Conservation (phyloP, 164 flowering plant genomes). For the Tinospora cordifolia region DNA sequence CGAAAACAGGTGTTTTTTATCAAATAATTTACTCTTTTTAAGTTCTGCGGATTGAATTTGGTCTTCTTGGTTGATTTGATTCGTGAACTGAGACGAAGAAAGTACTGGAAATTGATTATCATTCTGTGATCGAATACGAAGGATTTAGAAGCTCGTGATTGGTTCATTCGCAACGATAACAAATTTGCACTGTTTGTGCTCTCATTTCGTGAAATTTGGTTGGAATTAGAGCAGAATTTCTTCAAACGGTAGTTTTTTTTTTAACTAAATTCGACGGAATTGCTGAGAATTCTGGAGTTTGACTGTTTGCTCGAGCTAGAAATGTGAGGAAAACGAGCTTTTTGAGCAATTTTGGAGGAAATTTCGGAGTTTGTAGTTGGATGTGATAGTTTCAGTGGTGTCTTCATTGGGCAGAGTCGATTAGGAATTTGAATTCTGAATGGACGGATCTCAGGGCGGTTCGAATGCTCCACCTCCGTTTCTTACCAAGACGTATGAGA, state of each 20-base stretch:
- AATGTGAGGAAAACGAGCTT: neutral
- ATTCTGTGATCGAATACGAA: no score
- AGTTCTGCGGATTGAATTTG: neutral
- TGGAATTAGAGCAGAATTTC: neutral
- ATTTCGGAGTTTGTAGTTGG: neutral
- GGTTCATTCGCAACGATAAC: no score
- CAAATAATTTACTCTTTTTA: neutral
- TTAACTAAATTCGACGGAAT: neutral
- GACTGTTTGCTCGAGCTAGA: neutral
- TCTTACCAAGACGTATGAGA: constrained; percentile 55
- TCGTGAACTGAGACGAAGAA: neutral
- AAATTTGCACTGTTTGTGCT: neutral
- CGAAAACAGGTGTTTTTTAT: neutral
- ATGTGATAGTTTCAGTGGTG: neutral
- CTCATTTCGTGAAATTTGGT: neutral
- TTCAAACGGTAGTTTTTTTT: no score
- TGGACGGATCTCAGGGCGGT: constrained; percentile 44
- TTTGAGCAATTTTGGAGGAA: no score
- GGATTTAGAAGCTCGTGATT: no score
- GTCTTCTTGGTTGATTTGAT: neutral
- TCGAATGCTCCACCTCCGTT: constrained; percentile 52
- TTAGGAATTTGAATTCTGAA: constrained; percentile 8
- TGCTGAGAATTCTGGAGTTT: neutral
- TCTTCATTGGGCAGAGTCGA: neutral
- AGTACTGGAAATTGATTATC: neutral